These are phyloP conservation scores for Calendula officinalis DNA, from an alignment of 129 eudicot species.

Conservation along the genomic window DNA sequence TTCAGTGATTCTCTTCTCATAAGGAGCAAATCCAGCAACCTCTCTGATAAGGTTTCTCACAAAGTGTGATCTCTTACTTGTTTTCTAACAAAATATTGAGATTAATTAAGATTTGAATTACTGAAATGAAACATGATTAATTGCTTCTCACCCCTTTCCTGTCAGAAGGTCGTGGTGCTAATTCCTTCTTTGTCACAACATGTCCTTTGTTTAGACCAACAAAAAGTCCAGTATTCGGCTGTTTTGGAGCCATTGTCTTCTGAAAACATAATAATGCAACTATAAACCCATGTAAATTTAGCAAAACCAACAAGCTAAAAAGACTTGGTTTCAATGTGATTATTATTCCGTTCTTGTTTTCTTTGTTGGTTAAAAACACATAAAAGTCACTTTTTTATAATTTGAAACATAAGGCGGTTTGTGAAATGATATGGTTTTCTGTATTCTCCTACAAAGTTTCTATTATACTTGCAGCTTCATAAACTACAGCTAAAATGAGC, in stretches of 20 bases:
- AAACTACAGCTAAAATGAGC: no score
- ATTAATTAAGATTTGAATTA: not conserved
- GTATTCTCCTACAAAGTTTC: no score
- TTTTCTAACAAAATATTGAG: conserved; percentile 6
- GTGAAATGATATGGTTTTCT: no score
- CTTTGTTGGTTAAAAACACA: no score
- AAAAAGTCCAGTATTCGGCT: conserved; percentile 21
- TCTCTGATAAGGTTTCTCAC: conserved; percentile 22
- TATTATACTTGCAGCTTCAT: no score
- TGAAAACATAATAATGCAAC: no score
- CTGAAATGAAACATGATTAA: not conserved
- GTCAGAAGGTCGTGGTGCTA: conserved; percentile 25
- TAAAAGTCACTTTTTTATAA: no score
- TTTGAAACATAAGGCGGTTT: no score
- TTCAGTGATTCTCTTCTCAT: conserved; percentile 25
- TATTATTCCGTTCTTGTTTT: no score
- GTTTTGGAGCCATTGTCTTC: conserved; percentile 20
- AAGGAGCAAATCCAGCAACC: conserved; percentile 28
- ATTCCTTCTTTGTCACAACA: conserved; percentile 22
- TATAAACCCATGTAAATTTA: not conserved
- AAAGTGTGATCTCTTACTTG: conserved; percentile 21
- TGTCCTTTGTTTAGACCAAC: conserved; percentile 24
- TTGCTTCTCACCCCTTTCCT: conserved; percentile 18
- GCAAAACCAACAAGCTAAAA: not conserved
- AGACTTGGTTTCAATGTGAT: no score